Evolutionary conservation across 805 yeast genomes (phyloP), one percentile per base, ranked within the genome.

Genomic region (Ascoidea asiatica): DNA sequence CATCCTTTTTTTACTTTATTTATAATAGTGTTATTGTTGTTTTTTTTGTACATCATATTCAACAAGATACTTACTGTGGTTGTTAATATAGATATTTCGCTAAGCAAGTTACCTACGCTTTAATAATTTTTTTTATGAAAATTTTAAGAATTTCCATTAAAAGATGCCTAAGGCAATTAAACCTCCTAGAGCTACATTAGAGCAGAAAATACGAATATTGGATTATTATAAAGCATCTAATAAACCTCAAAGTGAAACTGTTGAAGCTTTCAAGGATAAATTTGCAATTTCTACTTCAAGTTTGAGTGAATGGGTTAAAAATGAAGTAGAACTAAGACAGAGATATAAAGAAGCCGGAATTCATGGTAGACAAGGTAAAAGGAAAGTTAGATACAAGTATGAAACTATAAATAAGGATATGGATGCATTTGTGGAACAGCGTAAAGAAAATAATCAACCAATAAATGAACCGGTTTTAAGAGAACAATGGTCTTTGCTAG

Each of bases 281-380:
- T 8, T 19, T 13, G 18, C 40, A 20, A 8, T 38, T 5, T 38
- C 40, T 11, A 19, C 40, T 4, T 38, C 40, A 5, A 20, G 23
- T 3, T 29, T 77, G 50, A 68, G 76, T 52, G 81, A 76, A 52
- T 77, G 83, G 83, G 54, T 77, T 38, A 75, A 74, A 55, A 62
- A 67, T 46, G 81, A 77, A 54, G 58, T 51, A 3, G 74, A 74
- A 19, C 56, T 76, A 38, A 54, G 79, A n/a, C 60, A 59, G 41
- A 56, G 79, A 42, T 66, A 65, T 50, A 59, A 54, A 43, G 67
- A 62, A 46, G 52, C 64, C 4, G 57, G 58, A 41, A 54, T 55
- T 43, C 43, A 50, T 11, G 52, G 52, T 7, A 52, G 56, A 20
- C 44, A 52, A 7, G 61, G 72, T 33, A 64, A 70, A 48, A 56